Percentiles rank a stretch among this genome's conserved stretches.
phyloP scores from a whole-genome alignment of 345 rosid species.

The Melaleuca alternifolia region DNA sequence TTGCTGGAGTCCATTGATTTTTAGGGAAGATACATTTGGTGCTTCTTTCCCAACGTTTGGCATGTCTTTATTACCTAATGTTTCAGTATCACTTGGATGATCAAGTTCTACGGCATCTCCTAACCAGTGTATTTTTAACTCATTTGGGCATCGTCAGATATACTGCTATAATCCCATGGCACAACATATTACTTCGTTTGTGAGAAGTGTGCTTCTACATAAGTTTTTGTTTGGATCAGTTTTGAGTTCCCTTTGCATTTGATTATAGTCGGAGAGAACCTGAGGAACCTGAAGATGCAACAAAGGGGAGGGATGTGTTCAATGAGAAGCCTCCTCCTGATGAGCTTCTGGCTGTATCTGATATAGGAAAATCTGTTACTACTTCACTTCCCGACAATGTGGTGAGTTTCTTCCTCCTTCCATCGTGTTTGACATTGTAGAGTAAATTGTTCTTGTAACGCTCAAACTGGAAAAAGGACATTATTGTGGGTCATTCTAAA shows the following conservation, averaged over 20 bases:
- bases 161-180: background rate
- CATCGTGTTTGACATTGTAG: background rate
- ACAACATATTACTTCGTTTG: background rate
- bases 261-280: constrained; percentile 81
- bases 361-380: constrained; percentile 81
- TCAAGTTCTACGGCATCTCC: background rate
- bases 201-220: background rate
- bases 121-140: background rate
- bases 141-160: background rate
- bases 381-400: constrained; percentile 89
- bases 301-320: constrained; percentile 89
- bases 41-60: background rate
- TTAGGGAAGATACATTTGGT: background rate
- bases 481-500: background rate
- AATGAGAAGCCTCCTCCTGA: constrained; percentile 98
- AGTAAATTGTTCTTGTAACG: background rate
- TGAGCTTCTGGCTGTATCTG: constrained; percentile 94
- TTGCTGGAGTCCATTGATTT: background rate
- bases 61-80: background rate
- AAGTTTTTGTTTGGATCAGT: background rate
- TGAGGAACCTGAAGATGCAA: constrained; percentile 94
- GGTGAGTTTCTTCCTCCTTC: constrained; percentile 36
- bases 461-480: background rate
- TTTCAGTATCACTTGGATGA: background rate
- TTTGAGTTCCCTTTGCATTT: background rate